These are phyloP conservation scores for Globisporangium okanoganense DNA, from an alignment of 352 stramenopile species.

Conservation along the genomic window DNA sequence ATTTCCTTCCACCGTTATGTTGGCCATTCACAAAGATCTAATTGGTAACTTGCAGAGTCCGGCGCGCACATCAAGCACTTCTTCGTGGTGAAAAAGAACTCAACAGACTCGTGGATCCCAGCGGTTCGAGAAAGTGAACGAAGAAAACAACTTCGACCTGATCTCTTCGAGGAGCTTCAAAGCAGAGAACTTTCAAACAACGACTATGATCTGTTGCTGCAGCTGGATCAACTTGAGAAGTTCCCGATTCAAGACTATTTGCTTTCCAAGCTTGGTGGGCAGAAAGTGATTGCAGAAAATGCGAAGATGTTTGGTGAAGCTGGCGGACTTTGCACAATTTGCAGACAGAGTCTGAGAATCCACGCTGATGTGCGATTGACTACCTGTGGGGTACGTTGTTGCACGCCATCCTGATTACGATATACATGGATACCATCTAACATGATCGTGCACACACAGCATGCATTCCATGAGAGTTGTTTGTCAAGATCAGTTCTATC, in stretches of 20 bases:
- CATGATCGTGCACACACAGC: slow-evolving; percentile 22
- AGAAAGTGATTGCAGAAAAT: slow-evolving; percentile 36
- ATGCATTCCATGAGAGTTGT: slow-evolving; percentile 79
- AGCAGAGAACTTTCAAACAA: slow-evolving; percentile 77
- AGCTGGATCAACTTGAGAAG: slow-evolving; percentile 60
- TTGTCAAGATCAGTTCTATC: slow-evolving; percentile 62
- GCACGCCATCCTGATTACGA: not conserved
- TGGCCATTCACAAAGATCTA: not conserved
- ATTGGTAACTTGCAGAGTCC: slow-evolving; percentile 26
- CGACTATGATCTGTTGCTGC: slow-evolving; percentile 75
- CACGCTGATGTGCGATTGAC: slow-evolving; percentile 46
- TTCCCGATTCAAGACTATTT: slow-evolving; percentile 72
- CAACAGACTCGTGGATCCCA: slow-evolving; percentile 55
- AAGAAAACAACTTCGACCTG: slow-evolving; percentile 6
- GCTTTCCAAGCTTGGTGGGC: slow-evolving; percentile 42
- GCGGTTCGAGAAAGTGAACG: slow-evolving; percentile 35
- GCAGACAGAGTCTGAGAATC: slow-evolving; percentile 59
- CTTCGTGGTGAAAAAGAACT: slow-evolving; percentile 71
- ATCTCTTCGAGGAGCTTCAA: slow-evolving; percentile 56
- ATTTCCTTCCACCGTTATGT: not conserved
- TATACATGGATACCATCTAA: not conserved
- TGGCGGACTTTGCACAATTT: slow-evolving; percentile 41
- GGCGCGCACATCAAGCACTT: slow-evolving; percentile 61
- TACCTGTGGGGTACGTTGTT: slow-evolving; percentile 42
- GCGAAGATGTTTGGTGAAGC: slow-evolving; percentile 47